A percentile compares a stretch with the other conserved stretches of the same genome.
Evolutionary conservation across 139 green algal species (phyloP).

Genomic region (Eudorina sp.): DNA sequence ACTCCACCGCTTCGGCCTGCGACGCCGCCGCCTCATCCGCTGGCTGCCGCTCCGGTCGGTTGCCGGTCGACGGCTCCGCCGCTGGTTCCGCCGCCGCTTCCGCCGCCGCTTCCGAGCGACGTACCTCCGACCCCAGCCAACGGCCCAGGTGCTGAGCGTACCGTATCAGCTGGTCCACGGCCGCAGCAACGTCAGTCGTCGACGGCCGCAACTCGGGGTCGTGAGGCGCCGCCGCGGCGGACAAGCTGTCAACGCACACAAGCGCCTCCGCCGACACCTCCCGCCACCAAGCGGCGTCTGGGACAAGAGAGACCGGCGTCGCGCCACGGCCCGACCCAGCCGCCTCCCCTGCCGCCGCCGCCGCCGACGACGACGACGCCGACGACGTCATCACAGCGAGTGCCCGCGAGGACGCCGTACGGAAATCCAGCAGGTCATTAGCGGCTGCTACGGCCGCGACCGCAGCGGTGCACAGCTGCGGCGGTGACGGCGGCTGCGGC

Average conservation of each 20-base stretch:
- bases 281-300: background rate
- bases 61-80: background rate
- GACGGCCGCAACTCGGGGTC: no score
- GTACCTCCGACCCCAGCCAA: background rate
- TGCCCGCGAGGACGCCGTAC: background rate
- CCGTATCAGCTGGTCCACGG: background rate
- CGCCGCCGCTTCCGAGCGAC: background rate
- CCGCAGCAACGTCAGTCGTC: no score
- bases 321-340: background rate
- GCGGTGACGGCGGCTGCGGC: background rate
- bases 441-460: background rate
- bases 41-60: background rate
- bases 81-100: background rate
- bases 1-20: background rate
- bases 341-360: background rate
- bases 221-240: background rate
- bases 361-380: background rate
- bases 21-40: background rate
- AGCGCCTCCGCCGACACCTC: background rate
- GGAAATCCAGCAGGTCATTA: slow-evolving; percentile 7
- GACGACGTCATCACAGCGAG: background rate
- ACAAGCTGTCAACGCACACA: background rate
- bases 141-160: slow-evolving; percentile 31
- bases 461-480: background rate
- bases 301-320: no score